phyloP scores from a whole-genome alignment of 2,329 filamentous ascomycete species.

The Stachybotrys chartarum region DNA sequence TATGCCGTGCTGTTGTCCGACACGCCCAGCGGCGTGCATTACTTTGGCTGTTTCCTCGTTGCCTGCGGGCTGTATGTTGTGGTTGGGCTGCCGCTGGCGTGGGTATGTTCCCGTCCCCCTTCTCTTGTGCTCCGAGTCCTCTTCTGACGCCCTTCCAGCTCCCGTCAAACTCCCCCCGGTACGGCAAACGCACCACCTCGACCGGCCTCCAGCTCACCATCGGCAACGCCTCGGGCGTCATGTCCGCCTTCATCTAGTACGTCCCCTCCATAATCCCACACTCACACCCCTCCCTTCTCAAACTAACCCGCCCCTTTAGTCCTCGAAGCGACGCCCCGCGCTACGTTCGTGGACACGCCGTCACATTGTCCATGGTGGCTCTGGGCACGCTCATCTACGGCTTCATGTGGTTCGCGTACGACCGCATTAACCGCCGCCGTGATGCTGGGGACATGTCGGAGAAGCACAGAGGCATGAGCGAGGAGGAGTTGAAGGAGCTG shows the following conservation, averaged over 20 bases:
- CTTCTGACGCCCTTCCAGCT: constrained; percentile 23
- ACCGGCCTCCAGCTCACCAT: constrained; percentile 64
- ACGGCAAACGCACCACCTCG: constrained; percentile 68
- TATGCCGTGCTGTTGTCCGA: constrained; percentile 62
- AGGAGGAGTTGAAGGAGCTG: constrained; percentile 41
- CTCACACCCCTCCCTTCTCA: neutral
- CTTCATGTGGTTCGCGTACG: constrained; percentile 47
- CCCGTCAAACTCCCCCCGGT: constrained; percentile 63
- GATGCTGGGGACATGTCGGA: constrained; percentile 29
- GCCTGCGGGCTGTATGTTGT: constrained; percentile 63
- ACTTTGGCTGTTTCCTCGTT: constrained; percentile 70
- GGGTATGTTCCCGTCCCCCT: constrained; percentile 22
- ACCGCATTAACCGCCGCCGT: constrained; percentile 37
- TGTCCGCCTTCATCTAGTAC: constrained; percentile 61
- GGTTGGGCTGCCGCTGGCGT: constrained; percentile 49
- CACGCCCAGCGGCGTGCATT: constrained; percentile 55
- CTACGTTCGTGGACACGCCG: constrained; percentile 55
- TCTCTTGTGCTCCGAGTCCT: neutral
- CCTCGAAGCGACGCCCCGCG: constrained; percentile 41
- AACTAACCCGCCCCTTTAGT: constrained; percentile 20
- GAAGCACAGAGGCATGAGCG: constrained; percentile 30
- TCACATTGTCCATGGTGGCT: constrained; percentile 51
- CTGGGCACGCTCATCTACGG: constrained; percentile 45
- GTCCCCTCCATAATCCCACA: constrained; percentile 3
- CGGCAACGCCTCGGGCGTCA: constrained; percentile 65